Percentiles rank a stretch among this genome's conserved stretches.
phyloP scores from a whole-genome alignment of 2,329 filamentous ascomycete species.

The Nakataea oryzae region DNA sequence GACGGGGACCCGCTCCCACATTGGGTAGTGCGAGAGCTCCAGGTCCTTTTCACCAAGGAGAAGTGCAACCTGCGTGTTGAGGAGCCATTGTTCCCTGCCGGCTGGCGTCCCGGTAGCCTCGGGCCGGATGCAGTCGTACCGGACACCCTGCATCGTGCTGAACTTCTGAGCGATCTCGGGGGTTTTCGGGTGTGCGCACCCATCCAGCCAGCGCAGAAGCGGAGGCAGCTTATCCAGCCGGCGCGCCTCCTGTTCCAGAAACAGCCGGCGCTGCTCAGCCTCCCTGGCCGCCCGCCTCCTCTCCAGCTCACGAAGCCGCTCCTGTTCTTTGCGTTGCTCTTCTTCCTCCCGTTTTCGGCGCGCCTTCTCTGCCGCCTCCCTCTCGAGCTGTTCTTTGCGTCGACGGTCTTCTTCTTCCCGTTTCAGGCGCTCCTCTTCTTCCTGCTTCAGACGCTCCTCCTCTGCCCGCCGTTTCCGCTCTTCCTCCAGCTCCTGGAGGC shows the following conservation, averaged over 20 bases:
- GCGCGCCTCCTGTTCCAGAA: slow-evolving; percentile 42
- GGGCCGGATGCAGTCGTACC: slow-evolving; percentile 52
- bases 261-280: slow-evolving; percentile 37
- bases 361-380: slow-evolving; percentile 37
- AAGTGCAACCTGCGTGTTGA: slow-evolving; percentile 54
- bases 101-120: slow-evolving; percentile 39
- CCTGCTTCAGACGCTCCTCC: slow-evolving; percentile 16
- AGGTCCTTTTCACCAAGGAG: slow-evolving; percentile 56
- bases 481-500: slow-evolving; percentile 15
- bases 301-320: slow-evolving; percentile 37
- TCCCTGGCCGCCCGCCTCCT: slow-evolving; percentile 30
- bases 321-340: slow-evolving; percentile 38
- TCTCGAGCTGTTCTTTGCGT: slow-evolving; percentile 31
- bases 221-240: slow-evolving; percentile 48
- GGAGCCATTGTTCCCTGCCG: slow-evolving; percentile 55
- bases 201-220: slow-evolving; percentile 50
- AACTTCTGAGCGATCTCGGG: slow-evolving; percentile 42
- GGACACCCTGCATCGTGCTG: slow-evolving; percentile 45
- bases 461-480: slow-evolving; percentile 18
- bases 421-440: slow-evolving; percentile 17
- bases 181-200: slow-evolving; percentile 38
- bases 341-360: slow-evolving; percentile 40
- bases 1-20: slow-evolving; percentile 46
- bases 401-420: slow-evolving; percentile 36
- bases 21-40: slow-evolving; percentile 45